Base-by-base conservation (phyloP, 2,329 filamentous ascomycete species). In the Ophiostoma fasciatum region DNA sequence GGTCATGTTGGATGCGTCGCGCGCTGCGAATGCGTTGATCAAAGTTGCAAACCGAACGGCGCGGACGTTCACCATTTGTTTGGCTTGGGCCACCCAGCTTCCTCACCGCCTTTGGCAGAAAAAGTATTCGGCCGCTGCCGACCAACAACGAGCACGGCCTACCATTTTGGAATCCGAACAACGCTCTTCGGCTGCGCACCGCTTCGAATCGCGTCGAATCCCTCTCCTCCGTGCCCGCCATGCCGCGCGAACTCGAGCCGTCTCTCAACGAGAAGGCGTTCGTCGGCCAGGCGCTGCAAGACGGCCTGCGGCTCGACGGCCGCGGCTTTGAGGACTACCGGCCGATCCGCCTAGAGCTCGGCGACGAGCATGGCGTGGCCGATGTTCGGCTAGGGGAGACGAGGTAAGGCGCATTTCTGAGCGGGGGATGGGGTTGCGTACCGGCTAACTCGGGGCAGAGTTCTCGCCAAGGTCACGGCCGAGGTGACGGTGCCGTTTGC, bases 201-300 rank as follows among this genome's bases (percentile, higher is more conserved):
- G n/a, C n/a, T n/a, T n/a, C n/a, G n/a, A n/a, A n/a, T n/a, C n/a
- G n/a, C n/a, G n/a, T n/a, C n/a, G n/a, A n/a, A n/a, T n/a, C n/a
- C n/a, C n/a, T n/a, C n/a, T n/a, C n/a, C n/a, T n/a, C n/a, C n/a
- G n/a, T n/a, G n/a, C n/a, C 3, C 19, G 38, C 46, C 45, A 96
- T 96, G 88, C 88, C 88, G 53, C 80, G 82, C 59, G 87, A 94
- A 78, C 75, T 78, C 41, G 82, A 92, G 49, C 82, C 88, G 38
- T 94, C 88, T 35, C 71, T 81, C 44, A 84, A 88, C 53, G 88
- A 96, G 66, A 82, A 74, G 54, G 74, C 74, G 9, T 98, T 98
- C 56, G 72, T 94, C 45, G 66, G 77, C 42, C 73, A 92, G 53
- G 87, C 88, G 30, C 71, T 98, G 10, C 68, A 77, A 48, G 75